phyloP scores from a whole-genome alignment of 2,329 filamentous ascomycete genomes.

The Dothideomycetidae sp. region DNA sequence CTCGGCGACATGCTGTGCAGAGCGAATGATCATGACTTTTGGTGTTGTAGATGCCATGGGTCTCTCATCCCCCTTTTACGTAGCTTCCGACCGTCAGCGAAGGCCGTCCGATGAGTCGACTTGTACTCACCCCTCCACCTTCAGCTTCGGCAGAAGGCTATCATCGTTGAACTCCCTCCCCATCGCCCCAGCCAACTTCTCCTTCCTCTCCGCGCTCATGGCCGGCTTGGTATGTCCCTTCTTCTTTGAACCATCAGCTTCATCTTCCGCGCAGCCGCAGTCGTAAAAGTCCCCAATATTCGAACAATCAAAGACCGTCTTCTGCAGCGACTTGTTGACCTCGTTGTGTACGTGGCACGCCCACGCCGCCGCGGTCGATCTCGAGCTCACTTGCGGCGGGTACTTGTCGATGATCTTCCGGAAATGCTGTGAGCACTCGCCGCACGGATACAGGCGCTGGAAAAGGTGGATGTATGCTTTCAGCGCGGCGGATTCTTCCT shows the following conservation, averaged over 20 bases:
- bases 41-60: too few species aligned
- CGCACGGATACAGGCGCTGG: constrained; percentile 50
- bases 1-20: too few species aligned
- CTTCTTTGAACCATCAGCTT: constrained; percentile 21
- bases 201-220: constrained; percentile 18
- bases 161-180: constrained; percentile 20
- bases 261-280: constrained; percentile 48
- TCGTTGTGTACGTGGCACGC: constrained; percentile 53
- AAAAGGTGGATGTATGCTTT: constrained; percentile 49
- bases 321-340: constrained; percentile 47
- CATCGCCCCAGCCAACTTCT: constrained; percentile 18
- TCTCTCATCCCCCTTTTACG: constrained; percentile 10
- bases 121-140: constrained; percentile 15
- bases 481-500: constrained; percentile 45
- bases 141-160: constrained; percentile 13
- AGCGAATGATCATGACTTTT: too few species aligned
- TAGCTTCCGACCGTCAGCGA: constrained; percentile 2
- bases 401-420: constrained; percentile 46
- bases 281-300: constrained; percentile 54
- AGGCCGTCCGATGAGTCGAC: too few species aligned
- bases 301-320: constrained; percentile 48
- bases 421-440: constrained; percentile 53
- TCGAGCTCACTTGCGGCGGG: constrained; percentile 48
- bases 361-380: constrained; percentile 49
- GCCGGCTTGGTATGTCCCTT: constrained; percentile 16